A percentile compares a stretch with the other conserved stretches of the same genome.
These are phyloP conservation scores for Lumnitzera littorea DNA, from an alignment of 345 rosid species.

Conservation along the genomic window DNA sequence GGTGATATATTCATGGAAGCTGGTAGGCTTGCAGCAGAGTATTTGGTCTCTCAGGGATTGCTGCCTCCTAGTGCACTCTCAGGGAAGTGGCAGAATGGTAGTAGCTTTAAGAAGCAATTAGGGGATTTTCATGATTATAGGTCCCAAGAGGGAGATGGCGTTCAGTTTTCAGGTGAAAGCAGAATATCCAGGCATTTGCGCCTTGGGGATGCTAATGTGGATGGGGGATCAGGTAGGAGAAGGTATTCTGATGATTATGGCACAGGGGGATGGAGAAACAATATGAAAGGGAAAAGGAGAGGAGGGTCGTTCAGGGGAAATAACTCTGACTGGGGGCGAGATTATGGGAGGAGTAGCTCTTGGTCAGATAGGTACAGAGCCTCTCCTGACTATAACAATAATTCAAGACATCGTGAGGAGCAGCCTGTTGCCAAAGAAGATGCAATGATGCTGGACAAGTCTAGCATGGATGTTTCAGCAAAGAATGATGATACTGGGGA, in stretches of 20 bases:
- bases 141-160: conserved; percentile 50
- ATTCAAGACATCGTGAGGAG: conserved; percentile 48
- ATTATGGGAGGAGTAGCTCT: conserved; percentile 58
- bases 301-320: conserved; percentile 43
- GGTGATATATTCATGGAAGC: conserved; percentile 77
- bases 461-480: conserved; percentile 30
- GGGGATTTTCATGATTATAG: conserved; percentile 50
- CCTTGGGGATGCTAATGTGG: conserved; percentile 36
- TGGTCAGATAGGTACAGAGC: conserved; percentile 58
- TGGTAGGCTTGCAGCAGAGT: conserved; percentile 90
- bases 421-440: conserved; percentile 44
- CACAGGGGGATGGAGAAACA: conserved; percentile 42
- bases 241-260: conserved; percentile 55
- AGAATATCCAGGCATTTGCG: conserved; percentile 49
- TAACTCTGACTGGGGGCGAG: conserved; percentile 60
- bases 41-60: conserved; percentile 78
- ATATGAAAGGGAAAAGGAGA: conserved; percentile 55
- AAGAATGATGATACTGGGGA: conserved; percentile 46
- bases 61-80: conserved; percentile 49
- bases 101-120: conserved; percentile 42
- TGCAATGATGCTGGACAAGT: conserved; percentile 43
- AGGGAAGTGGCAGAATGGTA: conserved; percentile 75
- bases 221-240: conserved; percentile 41
- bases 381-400: conserved; percentile 45
- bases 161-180: conserved; percentile 30